Base-by-base conservation (phyloP, 1,284 basidiomycete genomes). In the Ceratobasidium sp. region DNA sequence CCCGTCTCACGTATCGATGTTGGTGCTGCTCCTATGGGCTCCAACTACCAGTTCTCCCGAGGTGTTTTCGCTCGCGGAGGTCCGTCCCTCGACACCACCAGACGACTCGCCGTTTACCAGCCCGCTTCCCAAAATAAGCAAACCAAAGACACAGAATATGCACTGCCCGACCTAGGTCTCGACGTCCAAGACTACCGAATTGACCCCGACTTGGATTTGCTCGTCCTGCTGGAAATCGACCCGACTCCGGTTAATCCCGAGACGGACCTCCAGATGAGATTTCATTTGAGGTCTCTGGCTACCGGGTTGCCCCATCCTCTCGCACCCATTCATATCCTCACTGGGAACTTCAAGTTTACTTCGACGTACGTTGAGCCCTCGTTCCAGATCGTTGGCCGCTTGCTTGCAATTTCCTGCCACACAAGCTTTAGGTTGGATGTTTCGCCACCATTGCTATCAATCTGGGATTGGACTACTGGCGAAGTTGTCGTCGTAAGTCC, bases 401-500 rank as follows among this genome's bases (percentile, higher is more conserved):
- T 22, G 25, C 13, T 67, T n/a, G 38, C 52, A 5, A 40, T 67
- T 12, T 31, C 55, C 27, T 43, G 35, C 17, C 29, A 29, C 42
- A 55, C 64, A 15, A 55, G 55, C 40, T 13, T 15, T 22, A 38
- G 40, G 3, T 42, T 54, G 0, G 22, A 42, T 31, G 13, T 1
- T 27, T 27, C 25, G 32, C 35, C 52, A 4, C 52, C 64, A 7
- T 17, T 38, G 27, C 29, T 67, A 1, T 67, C 25, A 13, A 40
- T 67, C 2, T 67, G 64, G 64, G 52, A 67, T 32, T 67, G 64
- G 64, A 67, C 64, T 3, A 55, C 64, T 2, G 64, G 64, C 1
- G 38, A 55, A 2, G 38, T 67, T 17, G 22, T 67, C 13, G 45
- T 52, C 5, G 64, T 67, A 20, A 45, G 40, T 6, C 13, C n/a